Evolutionary conservation across 441 rosid genomes (phyloP), one percentile per base, ranked within the genome.

Genomic region (Gossypium gossypioides): DNA sequence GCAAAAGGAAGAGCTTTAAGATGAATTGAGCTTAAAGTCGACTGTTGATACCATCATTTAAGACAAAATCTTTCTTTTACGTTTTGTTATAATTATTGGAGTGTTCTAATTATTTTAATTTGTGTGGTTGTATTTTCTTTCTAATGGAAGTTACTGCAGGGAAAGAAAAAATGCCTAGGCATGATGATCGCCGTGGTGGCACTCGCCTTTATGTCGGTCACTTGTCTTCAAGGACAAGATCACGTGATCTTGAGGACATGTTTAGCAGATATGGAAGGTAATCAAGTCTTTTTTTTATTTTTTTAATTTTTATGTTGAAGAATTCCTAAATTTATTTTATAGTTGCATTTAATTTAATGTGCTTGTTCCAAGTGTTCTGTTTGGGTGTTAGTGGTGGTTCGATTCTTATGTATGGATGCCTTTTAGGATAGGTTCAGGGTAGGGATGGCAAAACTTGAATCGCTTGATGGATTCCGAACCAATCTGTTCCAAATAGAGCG

Each of bases 221-320:
- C 79, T 55, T 84, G 74, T 80, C 84, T 22, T 76, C 88, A 0
- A 73, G 88, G 72, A 81, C 85, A 12, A 78, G 85, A 72, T 72
- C 88, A 0, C 86, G 86, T 25, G 88, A 84, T 57, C 81, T 84
- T 19, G 88, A 84, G 80, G 88, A 84, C 64, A 69, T 82, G 15
- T 84, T 84, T n/a, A 68, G 80, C 77, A 79, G 84, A 79, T 84
- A 84, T 68, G 88, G 88, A 46, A 84, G 88, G 84, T 82, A 73
- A 75, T 44, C 0, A 6, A 9, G 12, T 12, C 6, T 51, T 52
- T 68, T 16, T 18, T 6, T 3, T 27, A 27, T 71, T 68, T 21
- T 12, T 0, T 22, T 22, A n/a, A n/a, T 18, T 34, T 13, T 3
- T 73, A 3, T 34, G 1, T 37, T 37, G 18, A 34, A 7, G 5